These are phyloP conservation scores for Neurospora sp. DNA, from an alignment of 2,329 filamentous ascomycete genomes.

Conservation along the genomic window DNA sequence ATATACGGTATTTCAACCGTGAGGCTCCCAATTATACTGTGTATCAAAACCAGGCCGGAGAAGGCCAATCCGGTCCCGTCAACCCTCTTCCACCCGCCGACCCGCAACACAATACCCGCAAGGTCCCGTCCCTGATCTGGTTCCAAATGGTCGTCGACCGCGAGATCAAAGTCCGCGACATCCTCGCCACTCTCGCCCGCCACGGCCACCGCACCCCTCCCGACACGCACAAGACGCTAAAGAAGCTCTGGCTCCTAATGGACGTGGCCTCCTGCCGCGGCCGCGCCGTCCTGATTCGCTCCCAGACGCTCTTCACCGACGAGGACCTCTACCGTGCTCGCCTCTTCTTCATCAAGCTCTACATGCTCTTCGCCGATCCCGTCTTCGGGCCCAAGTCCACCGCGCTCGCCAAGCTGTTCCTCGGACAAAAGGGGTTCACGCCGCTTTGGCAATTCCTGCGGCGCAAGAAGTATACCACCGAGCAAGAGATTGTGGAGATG, in stretches of 20 bases:
- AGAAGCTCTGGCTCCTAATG: conserved; percentile 66
- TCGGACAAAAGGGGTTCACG: conserved; percentile 48
- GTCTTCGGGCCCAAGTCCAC: conserved; percentile 40
- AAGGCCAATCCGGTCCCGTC: not conserved
- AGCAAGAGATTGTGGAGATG: conserved; percentile 44
- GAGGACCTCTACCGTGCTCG: conserved; percentile 51
- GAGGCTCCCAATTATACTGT: not conserved
- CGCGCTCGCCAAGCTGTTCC: conserved; percentile 44
- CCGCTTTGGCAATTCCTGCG: conserved; percentile 52
- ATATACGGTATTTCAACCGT: conserved; percentile 9
- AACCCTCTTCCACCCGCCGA: not conserved
- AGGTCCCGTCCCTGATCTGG: conserved; percentile 57
- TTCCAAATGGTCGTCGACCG: conserved; percentile 56
- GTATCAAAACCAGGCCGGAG: not conserved
- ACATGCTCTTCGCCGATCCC: conserved; percentile 59
- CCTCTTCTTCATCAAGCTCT: conserved; percentile 62
- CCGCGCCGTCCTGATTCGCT: conserved; percentile 45
- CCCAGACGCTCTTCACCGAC: conserved; percentile 44
- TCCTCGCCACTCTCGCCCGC: conserved; percentile 50
- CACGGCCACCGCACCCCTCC: conserved; percentile 47
- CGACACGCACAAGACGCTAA: conserved; percentile 36
- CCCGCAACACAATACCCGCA: conserved; percentile 27
- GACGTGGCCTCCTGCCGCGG: conserved; percentile 50
- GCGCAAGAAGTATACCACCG: conserved; percentile 37
- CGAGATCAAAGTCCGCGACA: conserved; percentile 47